Conservation (phyloP, 768 basidiomycete genomes). For the Trametes villosa region DNA sequence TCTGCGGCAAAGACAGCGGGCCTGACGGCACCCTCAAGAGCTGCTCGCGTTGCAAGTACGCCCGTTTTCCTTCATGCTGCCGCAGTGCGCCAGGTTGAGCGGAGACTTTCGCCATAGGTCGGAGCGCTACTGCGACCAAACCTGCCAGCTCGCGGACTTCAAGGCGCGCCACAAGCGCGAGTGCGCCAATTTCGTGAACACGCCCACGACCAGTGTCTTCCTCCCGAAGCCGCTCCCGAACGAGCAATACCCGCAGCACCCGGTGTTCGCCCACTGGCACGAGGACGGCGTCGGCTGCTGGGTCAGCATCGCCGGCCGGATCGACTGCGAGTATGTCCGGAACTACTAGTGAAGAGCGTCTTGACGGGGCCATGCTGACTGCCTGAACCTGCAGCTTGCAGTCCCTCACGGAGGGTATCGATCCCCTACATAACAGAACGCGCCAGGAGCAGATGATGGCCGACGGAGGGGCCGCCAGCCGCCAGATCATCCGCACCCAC, state of each 20-base stretch:
- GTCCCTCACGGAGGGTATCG: neutral
- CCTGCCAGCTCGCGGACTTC: constrained; percentile 11
- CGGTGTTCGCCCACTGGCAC: constrained; percentile 8
- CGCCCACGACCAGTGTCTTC: constrained; percentile 11
- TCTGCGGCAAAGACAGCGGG: constrained; percentile 3
- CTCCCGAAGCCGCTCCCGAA: neutral
- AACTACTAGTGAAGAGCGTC: neutral
- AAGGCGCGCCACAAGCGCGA: constrained; percentile 14
- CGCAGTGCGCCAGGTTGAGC: neutral
- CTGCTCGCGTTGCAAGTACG: constrained; percentile 16
- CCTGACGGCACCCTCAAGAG: neutral
- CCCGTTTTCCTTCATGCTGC: neutral
- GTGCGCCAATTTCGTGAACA: constrained; percentile 3
- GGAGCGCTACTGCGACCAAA: constrained; percentile 8
- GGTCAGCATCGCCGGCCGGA: constrained; percentile 4
- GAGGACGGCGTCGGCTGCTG: constrained; percentile 16
- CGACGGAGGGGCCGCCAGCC: neutral
- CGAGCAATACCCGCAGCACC: neutral
- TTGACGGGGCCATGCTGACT: neutral
- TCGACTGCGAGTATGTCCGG: constrained; percentile 4
- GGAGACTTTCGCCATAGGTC: neutral
- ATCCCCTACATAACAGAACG: neutral
- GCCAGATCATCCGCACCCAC: neutral
- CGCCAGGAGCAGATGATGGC: neutral
- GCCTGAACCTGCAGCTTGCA: neutral